Evolutionary conservation across 2,329 filamentous ascomycete genomes (phyloP), one percentile per base, ranked within the genome.

Genomic region (Colletotrichum shisoi): DNA sequence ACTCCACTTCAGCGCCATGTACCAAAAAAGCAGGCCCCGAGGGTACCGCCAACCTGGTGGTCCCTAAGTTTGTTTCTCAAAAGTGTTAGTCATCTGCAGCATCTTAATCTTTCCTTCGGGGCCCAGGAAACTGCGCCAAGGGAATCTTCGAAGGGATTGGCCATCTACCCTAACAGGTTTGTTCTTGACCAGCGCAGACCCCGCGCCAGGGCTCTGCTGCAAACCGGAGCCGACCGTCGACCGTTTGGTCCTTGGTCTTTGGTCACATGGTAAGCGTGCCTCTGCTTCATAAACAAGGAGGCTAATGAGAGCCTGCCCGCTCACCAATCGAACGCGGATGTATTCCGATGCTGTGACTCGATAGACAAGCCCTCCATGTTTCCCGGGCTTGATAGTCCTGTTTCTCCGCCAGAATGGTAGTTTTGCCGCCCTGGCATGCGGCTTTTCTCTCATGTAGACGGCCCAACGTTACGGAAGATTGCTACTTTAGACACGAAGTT

Each of bases 41-140:
- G 62, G 48, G 62, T 68, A 65, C 65, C 65, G 49, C 61, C 61
- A 60, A 65, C 42, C 37, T 57, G 65, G 65, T 68, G 49, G 15
- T 44, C 59, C 62, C 62, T 34, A 46, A 42, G 21, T 40, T 56
- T 51, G 48, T 59, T 67, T 67, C 42, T 59, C 34, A 17, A 45
- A 51, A 15, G 24, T 68, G 7, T 51, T 52, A 56, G 62, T 60
- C 49, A 46, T 48, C n/a, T 19, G 48, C 53, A 34, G 39, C 51
- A 42, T 37, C 37, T 63, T 37, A 8, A 11, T 34, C 31, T 37
- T 34, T 40, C 24, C 48, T 37, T 56, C 31, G 17, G 45, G 39
- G 15, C 40, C 40, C 40, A 49, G 54, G 21, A 17, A 19, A 34
- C 24, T 51, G 40, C 44, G 60, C 34, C 37, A 42, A 58, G 39